phyloP scores from a whole-genome alignment of 352 stramenopile genomes.

The Pythium periplocum region DNA sequence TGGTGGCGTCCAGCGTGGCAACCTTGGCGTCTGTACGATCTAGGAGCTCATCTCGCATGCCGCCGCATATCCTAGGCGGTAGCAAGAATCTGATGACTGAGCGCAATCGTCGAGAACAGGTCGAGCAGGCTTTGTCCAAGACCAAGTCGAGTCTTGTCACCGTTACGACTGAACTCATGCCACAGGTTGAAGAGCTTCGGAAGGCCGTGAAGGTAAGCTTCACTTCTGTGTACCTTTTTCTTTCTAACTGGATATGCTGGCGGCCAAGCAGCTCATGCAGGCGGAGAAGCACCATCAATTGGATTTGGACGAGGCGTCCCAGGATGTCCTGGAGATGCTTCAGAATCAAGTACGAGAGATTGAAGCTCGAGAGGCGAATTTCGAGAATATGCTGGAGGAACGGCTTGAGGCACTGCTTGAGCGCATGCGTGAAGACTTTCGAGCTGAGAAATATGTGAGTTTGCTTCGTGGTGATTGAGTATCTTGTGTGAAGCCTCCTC shows the following conservation, averaged over 20 bases:
- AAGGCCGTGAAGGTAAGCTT: slow-evolving; percentile 39
- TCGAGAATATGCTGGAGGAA: slow-evolving; percentile 23
- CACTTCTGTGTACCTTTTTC: too few relatives aligned
- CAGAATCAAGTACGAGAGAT: slow-evolving; percentile 51
- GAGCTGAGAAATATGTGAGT: slow-evolving; percentile 33
- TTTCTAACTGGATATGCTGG: background rate
- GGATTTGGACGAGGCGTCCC: slow-evolving; percentile 49
- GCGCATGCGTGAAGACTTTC: slow-evolving; percentile 25
- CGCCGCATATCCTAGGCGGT: slow-evolving; percentile 48
- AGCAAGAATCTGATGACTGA: slow-evolving; percentile 65
- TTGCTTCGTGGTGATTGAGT: background rate
- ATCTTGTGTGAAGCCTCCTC: too few relatives aligned
- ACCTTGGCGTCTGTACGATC: slow-evolving; percentile 8
- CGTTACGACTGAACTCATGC: slow-evolving; percentile 33
- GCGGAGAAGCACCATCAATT: slow-evolving; percentile 51
- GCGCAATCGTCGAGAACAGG: slow-evolving; percentile 47
- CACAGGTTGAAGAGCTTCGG: slow-evolving; percentile 41
- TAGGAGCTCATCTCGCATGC: background rate
- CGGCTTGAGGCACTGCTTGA: slow-evolving; percentile 24
- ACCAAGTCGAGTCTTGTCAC: slow-evolving; percentile 28
- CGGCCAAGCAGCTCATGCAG: slow-evolving; percentile 35
- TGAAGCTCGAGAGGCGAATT: slow-evolving; percentile 24
- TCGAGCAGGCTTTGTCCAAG: slow-evolving; percentile 36
- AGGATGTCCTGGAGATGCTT: slow-evolving; percentile 46
- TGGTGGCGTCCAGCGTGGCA: slow-evolving; percentile 11